These are phyloP conservation scores for Cordyceps militaris DNA, from an alignment of 2,329 filamentous ascomycete species.

Conservation along the genomic window DNA sequence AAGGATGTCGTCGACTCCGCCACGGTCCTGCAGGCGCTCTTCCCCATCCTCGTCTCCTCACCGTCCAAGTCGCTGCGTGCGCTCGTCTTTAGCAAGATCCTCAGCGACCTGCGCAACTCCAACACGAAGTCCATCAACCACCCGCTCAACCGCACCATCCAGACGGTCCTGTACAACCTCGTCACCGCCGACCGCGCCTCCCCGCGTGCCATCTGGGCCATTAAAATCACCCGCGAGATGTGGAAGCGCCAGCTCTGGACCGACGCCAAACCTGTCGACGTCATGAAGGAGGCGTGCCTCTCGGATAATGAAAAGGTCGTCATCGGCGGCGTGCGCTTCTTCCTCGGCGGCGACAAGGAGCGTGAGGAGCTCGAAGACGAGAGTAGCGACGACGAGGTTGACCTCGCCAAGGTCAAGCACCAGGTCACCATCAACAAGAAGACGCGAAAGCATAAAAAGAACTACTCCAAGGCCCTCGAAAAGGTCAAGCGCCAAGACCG, in stretches of 20 bases:
- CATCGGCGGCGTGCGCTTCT: slow-evolving; percentile 82
- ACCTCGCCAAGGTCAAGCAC: slow-evolving; percentile 77
- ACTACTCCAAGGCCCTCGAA: slow-evolving; percentile 72
- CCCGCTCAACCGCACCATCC: slow-evolving; percentile 84
- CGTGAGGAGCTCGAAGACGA: slow-evolving; percentile 89
- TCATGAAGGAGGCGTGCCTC: slow-evolving; percentile 91
- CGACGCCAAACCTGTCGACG: slow-evolving; percentile 88
- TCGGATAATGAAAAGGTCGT: slow-evolving; percentile 92
- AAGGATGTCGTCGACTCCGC: slow-evolving; percentile 89
- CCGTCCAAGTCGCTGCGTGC: slow-evolving; percentile 82
- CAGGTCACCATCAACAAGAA: slow-evolving; percentile 94
- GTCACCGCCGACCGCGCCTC: slow-evolving; percentile 80
- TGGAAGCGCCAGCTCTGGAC: slow-evolving; percentile 98
- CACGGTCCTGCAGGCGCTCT: slow-evolving; percentile 79
- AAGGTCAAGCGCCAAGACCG: slow-evolving; percentile 75
- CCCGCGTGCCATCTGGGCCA: slow-evolving; percentile 86
- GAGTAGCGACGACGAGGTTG: slow-evolving; percentile 70
- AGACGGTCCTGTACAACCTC: slow-evolving; percentile 88
- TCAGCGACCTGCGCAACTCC: slow-evolving; percentile 80
- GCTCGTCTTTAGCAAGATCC: slow-evolving; percentile 79
- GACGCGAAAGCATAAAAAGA: slow-evolving; percentile 75
- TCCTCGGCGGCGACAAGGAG: slow-evolving; percentile 92
- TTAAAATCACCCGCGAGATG: slow-evolving; percentile 88
- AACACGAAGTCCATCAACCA: slow-evolving; percentile 89
- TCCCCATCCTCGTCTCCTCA: slow-evolving; percentile 87